phyloP scores from a whole-genome alignment of 148 eudicot genomes.

The Polygonum maritimum region DNA sequence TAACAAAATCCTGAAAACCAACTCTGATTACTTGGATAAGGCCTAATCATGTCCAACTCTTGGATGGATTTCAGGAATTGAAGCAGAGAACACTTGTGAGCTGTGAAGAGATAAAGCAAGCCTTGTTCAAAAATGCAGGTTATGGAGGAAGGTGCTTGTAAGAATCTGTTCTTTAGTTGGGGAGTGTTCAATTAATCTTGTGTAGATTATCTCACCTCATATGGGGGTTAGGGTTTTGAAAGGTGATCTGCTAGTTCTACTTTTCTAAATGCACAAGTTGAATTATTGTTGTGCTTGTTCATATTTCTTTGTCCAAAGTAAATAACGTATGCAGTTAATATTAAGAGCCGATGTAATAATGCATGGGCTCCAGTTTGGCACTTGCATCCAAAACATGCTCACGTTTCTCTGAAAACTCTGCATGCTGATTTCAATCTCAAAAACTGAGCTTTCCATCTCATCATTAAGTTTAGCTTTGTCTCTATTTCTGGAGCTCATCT shows the following conservation, averaged over 20 bases:
- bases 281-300: too few species aligned
- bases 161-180: too few species aligned
- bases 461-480: not conserved
- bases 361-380: not conserved
- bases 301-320: too few species aligned
- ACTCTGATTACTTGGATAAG: too few species aligned
- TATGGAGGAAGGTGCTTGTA: slow-evolving; percentile 82
- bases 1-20: not conserved
- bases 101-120: slow-evolving; percentile 77
- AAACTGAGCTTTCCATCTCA: not conserved
- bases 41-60: not conserved
- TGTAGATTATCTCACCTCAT: not conserved
- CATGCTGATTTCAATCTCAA: not conserved
- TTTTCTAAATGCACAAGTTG: too few species aligned
- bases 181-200: too few species aligned
- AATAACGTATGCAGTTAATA: too few species aligned
- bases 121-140: slow-evolving; percentile 71
- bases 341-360: not conserved
- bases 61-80: slow-evolving; percentile 24
- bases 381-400: not conserved
- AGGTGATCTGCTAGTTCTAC: too few species aligned
- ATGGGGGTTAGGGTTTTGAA: too few species aligned
- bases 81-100: slow-evolving; percentile 38
- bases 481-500: too few species aligned
- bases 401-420: not conserved